These are phyloP conservation scores for Alternaria ventricosa DNA, from an alignment of 2,329 filamentous ascomycete genomes.

Conservation along the genomic window DNA sequence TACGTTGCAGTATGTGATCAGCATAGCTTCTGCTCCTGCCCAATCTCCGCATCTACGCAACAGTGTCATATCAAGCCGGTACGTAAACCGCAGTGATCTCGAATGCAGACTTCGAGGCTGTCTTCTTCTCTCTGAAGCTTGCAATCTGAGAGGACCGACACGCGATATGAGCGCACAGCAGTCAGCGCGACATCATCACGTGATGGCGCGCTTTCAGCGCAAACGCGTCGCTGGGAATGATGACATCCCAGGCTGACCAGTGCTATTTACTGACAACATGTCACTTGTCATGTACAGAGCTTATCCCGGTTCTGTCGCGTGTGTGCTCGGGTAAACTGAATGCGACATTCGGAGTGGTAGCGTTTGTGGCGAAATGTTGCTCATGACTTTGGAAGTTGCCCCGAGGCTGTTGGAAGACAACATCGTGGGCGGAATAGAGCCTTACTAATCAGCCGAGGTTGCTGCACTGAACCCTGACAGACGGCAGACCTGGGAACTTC, in stretches of 20 bases:
- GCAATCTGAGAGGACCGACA: background rate
- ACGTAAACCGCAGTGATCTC: background rate
- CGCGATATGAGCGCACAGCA: background rate
- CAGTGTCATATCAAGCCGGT: background rate
- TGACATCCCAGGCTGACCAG: background rate
- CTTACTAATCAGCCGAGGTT: background rate
- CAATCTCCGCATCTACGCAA: background rate
- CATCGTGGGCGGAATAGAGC: background rate
- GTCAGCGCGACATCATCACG: background rate
- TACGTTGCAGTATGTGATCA: background rate
- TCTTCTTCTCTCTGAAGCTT: background rate
- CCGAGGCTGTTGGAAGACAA: background rate
- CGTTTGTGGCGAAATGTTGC: background rate
- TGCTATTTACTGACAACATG: background rate
- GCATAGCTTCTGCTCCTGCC: background rate
- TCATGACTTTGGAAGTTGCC: background rate
- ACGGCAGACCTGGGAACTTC: background rate
- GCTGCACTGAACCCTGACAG: background rate
- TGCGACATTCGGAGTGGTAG: background rate
- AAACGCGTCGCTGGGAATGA: background rate
- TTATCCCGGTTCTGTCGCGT: background rate
- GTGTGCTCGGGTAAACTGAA: background rate
- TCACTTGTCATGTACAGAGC: background rate
- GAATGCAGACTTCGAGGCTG: background rate
- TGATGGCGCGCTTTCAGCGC: background rate